Conservation (phyloP, 495 filamentous ascomycete genomes). For the Aspergillus mulundensis region DNA sequence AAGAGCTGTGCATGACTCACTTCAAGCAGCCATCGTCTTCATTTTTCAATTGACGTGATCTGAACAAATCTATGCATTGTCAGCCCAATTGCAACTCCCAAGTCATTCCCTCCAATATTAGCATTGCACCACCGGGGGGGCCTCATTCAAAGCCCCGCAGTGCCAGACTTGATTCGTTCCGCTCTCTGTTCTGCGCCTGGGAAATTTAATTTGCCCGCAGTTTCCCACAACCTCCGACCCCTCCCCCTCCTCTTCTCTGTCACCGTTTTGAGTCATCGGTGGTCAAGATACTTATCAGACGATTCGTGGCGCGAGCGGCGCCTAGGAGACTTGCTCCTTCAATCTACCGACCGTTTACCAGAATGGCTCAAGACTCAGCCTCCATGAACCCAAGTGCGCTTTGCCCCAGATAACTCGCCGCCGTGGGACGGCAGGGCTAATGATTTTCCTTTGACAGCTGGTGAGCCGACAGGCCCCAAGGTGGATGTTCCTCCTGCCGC, state of each 20-base stretch:
- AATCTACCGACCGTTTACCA: slow-evolving; percentile 44
- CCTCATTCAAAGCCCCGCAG: slow-evolving; percentile 17
- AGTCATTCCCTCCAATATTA: slow-evolving; percentile 1
- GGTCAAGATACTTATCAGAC: slow-evolving; percentile 48
- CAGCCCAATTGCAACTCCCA: neutral
- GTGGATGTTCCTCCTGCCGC: slow-evolving; percentile 43
- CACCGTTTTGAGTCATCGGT: slow-evolving; percentile 24
- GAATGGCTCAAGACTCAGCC: slow-evolving; percentile 58
- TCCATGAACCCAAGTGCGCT: slow-evolving; percentile 52
- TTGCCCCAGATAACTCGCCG: neutral
- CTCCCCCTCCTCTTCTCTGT: slow-evolving; percentile 23
- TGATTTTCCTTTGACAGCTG: slow-evolving; percentile 31
- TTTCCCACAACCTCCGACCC: slow-evolving; percentile 25
- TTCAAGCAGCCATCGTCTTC: neutral
- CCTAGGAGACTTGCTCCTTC: slow-evolving; percentile 45
- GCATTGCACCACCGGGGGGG: slow-evolving; percentile 17
- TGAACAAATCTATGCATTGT: neutral
- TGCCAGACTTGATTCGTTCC: slow-evolving; percentile 27
- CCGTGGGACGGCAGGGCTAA: slow-evolving; percentile 6
- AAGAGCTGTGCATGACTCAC: neutral
- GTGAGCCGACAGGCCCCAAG: slow-evolving; percentile 50
- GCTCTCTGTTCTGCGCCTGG: slow-evolving; percentile 25
- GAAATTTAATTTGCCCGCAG: slow-evolving; percentile 31
- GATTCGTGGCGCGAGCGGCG: slow-evolving; percentile 47
- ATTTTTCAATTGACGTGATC: neutral